Base-by-base conservation (phyloP, 495 filamentous ascomycete genomes). In the Podospora australis region DNA sequence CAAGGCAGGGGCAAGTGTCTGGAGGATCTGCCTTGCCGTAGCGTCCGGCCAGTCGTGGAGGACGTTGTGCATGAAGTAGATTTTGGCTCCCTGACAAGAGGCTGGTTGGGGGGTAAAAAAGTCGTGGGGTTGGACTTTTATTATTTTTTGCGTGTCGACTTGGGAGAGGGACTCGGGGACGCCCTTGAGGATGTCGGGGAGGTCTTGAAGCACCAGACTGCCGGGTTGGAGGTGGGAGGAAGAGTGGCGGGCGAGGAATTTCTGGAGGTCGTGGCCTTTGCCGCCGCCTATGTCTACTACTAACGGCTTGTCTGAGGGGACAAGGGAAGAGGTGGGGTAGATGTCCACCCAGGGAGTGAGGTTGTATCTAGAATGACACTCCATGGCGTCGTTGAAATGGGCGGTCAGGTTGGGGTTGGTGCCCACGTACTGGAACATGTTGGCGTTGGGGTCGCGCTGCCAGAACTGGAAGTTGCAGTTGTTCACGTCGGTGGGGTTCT, bases 31-130 rank as follows among this genome's bases (percentile, higher is more conserved):
- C 6, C 52, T 55, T 35, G 67, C 68, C 19, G 40, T 51, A 8
- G 72, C 65, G 38, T 76, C 72, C 1, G 62, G 59, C 71, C 72
- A 77, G 58, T 77, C 73, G 30, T 78, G 72, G 11, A 77, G 57
- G 23, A 75, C 59, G 8, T 60, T 62, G 50, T 71, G 68, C 46
- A 76, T 59, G 50, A 63, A 72, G 48, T 75, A 76, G 0, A 63
- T 55, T 16, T 65, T 62, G 1, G 71, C 67, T 2, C 66, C 64
- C 60, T 62, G 60, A 5, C 25, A 21, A 4, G 6, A 10, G 19
- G 78, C 41, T 7, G 70, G 69, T 40, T 74, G 71, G 8, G 53
- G 25, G n/a, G 48, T 63, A 44, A 71, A 71, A 49, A 76, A 73
- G 41, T 76, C 66, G 48, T 73, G 65, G 0, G 41, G 42, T 29